Evolutionary conservation across 2,329 filamentous ascomycete genomes (phyloP).

Genomic region (Penicillium sp.): DNA sequence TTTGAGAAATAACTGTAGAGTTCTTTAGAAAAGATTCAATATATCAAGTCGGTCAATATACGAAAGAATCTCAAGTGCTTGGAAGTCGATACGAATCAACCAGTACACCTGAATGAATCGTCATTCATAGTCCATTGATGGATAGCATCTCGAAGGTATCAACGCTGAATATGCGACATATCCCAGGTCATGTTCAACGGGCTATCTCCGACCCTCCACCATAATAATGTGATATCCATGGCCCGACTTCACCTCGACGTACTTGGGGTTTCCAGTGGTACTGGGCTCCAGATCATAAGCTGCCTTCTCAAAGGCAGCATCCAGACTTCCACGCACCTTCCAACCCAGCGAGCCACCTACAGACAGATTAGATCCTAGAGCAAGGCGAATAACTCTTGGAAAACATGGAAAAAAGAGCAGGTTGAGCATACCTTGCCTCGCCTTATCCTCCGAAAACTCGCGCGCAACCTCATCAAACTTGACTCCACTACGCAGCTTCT

Average conservation of each 20-base stretch:
- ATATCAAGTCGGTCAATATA: neutral
- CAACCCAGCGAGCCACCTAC: slow-evolving; percentile 62
- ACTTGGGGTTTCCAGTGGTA: slow-evolving; percentile 61
- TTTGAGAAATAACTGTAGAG: neutral
- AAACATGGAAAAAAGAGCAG: neutral
- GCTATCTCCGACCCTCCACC: slow-evolving; percentile 64
- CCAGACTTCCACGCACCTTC: slow-evolving; percentile 59
- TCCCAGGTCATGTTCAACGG: neutral
- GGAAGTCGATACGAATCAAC: neutral
- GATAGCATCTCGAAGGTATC: neutral
- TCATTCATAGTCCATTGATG: neutral
- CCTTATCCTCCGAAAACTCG: slow-evolving; percentile 66
- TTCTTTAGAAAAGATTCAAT: neutral
- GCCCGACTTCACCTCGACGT: slow-evolving; percentile 61
- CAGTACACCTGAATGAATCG: neutral
- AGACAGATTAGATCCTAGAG: neutral
- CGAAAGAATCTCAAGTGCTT: neutral
- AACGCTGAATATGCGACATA: neutral
- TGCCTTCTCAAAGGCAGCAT: slow-evolving; percentile 61
- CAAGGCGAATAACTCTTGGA: slow-evolving; percentile 2
- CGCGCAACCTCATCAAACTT: slow-evolving; percentile 67
- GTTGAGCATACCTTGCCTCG: slow-evolving; percentile 50
- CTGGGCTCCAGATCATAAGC: slow-evolving; percentile 63
- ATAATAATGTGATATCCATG: slow-evolving; percentile 70
- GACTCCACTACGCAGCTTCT: slow-evolving; percentile 57